Conservation (phyloP, 805 yeast genomes). For the Metschnikowia reukaufii region DNA sequence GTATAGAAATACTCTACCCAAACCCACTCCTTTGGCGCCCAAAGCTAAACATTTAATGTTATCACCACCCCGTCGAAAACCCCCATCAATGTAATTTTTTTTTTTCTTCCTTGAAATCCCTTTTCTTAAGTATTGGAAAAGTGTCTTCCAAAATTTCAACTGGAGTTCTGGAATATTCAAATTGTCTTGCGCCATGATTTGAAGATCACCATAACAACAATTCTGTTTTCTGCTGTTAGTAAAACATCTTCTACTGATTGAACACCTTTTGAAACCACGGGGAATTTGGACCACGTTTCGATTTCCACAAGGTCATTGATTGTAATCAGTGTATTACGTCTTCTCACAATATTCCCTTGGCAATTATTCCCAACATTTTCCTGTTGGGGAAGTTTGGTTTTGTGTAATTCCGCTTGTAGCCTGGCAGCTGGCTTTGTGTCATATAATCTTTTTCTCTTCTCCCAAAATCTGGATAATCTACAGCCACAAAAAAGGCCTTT, state of each 20-base stretch:
- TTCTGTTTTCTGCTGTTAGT: slow-evolving; percentile 55
- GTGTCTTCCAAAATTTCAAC: slow-evolving; percentile 73
- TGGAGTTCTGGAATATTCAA: slow-evolving; percentile 80
- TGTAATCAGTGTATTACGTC: slow-evolving; percentile 29
- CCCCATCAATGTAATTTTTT: slow-evolving; percentile 66
- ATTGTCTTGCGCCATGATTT: slow-evolving; percentile 88
- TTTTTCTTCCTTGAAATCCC: slow-evolving; percentile 46
- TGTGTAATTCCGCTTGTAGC: slow-evolving; percentile 2
- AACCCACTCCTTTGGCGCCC: slow-evolving; percentile 71
- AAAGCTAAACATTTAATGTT: slow-evolving; percentile 63
- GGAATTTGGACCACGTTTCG: slow-evolving; percentile 33
- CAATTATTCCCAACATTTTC: slow-evolving; percentile 10
- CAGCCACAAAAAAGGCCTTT: slow-evolving; percentile 83
- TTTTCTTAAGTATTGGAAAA: slow-evolving; percentile 49
- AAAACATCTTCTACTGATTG: slow-evolving; percentile 66
- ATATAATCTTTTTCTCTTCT: slow-evolving; percentile 46
- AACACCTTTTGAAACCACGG: slow-evolving; percentile 64
- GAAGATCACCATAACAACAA: slow-evolving; percentile 72
- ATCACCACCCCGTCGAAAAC: slow-evolving; percentile 68
- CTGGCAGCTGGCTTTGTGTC: slow-evolving; percentile 41
- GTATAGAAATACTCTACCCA: slow-evolving; percentile 66
- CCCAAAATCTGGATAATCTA: slow-evolving; percentile 91
- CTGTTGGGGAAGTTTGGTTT: not conserved
- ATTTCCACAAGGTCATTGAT: slow-evolving; percentile 42
- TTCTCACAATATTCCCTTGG: slow-evolving; percentile 10